Conservation (phyloP, 2,329 filamentous ascomycete genomes). For the Fusarium sp. region DNA sequence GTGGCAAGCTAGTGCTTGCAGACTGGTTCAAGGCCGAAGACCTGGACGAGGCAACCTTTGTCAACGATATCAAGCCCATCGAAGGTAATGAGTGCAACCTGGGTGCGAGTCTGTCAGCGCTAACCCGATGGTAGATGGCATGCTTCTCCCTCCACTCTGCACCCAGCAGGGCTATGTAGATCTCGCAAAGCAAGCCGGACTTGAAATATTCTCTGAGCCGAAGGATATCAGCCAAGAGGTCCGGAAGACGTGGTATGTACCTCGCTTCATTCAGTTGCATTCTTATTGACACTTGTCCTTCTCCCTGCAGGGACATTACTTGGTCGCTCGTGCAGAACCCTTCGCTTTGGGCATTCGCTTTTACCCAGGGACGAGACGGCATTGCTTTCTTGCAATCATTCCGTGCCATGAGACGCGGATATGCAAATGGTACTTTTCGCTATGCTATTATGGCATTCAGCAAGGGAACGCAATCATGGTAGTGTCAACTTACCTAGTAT, state of each 20-base stretch:
- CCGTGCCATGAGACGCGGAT: conserved; percentile 73
- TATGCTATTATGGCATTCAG: conserved; percentile 73
- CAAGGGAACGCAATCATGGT: conserved; percentile 52
- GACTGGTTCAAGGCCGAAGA: conserved; percentile 74
- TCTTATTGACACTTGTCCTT: conserved; percentile 1
- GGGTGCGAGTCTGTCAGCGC: neutral
- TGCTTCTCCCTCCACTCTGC: conserved; percentile 72
- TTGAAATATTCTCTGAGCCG: conserved; percentile 62
- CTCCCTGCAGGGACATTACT: conserved; percentile 69
- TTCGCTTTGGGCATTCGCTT: conserved; percentile 73
- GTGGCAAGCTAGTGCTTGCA: conserved; percentile 70
- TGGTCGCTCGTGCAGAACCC: conserved; percentile 73
- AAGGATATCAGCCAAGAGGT: conserved; percentile 73
- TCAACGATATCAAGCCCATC: conserved; percentile 71
- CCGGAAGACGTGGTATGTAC: conserved; percentile 70
- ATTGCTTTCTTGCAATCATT: conserved; percentile 75
- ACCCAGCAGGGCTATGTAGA: conserved; percentile 68
- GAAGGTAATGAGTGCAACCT: conserved; percentile 59
- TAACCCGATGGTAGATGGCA: conserved; percentile 62
- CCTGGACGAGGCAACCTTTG: conserved; percentile 61
- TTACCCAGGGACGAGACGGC: conserved; percentile 72
- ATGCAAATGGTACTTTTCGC: conserved; percentile 70
- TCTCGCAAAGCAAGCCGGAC: conserved; percentile 64
- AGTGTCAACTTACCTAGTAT: too few relatives aligned
- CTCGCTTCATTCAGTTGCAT: neutral